Conservation (phyloP, 2,329 filamentous ascomycete genomes). For the Chaetomium olivaceum region DNA sequence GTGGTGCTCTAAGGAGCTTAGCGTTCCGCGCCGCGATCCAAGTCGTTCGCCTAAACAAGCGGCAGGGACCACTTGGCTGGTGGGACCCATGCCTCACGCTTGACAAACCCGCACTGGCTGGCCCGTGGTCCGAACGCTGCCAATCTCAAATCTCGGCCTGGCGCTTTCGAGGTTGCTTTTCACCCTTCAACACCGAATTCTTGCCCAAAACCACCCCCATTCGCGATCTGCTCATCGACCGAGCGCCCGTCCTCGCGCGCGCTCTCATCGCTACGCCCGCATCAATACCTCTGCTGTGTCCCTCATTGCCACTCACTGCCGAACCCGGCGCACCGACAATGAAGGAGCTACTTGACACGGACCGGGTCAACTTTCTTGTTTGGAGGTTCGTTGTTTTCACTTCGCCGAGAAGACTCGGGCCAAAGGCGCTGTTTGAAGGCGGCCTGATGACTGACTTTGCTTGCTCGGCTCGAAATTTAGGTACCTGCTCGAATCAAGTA, state of each 20-base stretch:
- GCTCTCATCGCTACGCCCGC: not conserved
- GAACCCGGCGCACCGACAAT: constrained; percentile 41
- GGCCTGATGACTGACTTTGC: constrained; percentile 23
- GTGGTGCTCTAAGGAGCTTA: constrained; percentile 25
- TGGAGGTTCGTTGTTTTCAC: constrained; percentile 60
- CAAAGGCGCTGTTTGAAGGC: constrained; percentile 10
- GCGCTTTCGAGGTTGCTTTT: constrained; percentile 33
- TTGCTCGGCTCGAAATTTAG: constrained; percentile 38
- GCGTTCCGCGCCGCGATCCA: constrained; percentile 29
- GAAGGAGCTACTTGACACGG: constrained; percentile 66
- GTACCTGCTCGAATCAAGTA: constrained; percentile 64
- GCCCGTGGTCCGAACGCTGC: constrained; percentile 28
- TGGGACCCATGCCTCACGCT: constrained; percentile 26
- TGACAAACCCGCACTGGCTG: constrained; percentile 27
- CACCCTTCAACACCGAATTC: constrained; percentile 30
- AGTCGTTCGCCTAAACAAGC: constrained; percentile 35
- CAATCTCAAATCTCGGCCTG: constrained; percentile 33
- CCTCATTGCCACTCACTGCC: constrained; percentile 26
- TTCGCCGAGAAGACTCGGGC: constrained; percentile 18
- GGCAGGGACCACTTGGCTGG: constrained; percentile 30
- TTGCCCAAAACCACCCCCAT: constrained; percentile 19
- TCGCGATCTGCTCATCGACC: constrained; percentile 9
- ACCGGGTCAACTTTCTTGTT: constrained; percentile 69
- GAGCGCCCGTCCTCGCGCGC: constrained; percentile 20
- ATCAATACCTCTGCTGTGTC: constrained; percentile 16